Evolutionary conservation across 176 grass and related monocot species (phyloP), one percentile per base, ranked within the genome.

Genomic region (Themeda triandra): DNA sequence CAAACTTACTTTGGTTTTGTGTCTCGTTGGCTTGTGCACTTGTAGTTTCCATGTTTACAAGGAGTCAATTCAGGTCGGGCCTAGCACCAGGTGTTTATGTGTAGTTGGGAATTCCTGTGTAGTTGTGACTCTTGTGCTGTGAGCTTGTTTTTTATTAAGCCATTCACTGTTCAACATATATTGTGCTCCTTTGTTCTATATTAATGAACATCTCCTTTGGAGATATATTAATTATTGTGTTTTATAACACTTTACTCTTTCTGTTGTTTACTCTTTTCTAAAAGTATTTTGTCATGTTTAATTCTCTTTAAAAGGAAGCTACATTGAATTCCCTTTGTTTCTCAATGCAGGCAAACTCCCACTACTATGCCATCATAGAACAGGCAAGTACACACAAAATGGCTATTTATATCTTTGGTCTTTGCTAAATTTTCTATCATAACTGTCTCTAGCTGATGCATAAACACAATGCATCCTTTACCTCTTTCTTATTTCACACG

Each of bases 321-420:
- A 66, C 28, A 63, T 80, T 73, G 59, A 78, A 82, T 39, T 70
- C 18, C 6, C 12, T 63, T 73, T 45, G 19, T 88, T 90, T 69
- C 69, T 80, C 73, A 72, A 76, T 93, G 79, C 95, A 98, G 95
- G 95, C 96, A 30, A 98, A 98, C 73, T 98, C 96, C 35, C 96
- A 98, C 83, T 98, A 95, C 83, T 95, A 92, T 87, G 91, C 96
- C 73, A 93, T 98, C 74, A 98, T 98, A 84, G 96, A 98, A 51
- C 96, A 98, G 96, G 96, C 91, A 95, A 77, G 58, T 84, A 63
- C 39, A 82, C 24, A 82, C 6, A 28, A 63, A 60, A 31, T 73
- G 25, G 54, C 12, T 74, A 12, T 66, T n/a, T 88, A 32, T 77
- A 19, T 68, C 56, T 88, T 60, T 42, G 2, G 21, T 83, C 7